Conservation (phyloP, 1,139 yeast genomes). For the Ogataea hybrid region DNA sequence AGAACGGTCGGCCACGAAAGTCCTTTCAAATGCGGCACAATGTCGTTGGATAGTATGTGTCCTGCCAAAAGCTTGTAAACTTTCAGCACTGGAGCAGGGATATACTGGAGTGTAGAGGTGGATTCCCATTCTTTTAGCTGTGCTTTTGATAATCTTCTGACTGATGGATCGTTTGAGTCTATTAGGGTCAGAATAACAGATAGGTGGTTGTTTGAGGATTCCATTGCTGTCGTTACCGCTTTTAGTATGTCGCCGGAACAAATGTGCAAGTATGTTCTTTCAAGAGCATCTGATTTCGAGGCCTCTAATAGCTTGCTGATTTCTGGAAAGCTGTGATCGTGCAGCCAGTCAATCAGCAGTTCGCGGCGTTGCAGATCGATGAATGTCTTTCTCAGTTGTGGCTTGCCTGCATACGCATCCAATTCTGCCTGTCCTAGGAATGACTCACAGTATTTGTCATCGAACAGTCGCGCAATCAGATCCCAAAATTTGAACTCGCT, state of each 20-base stretch:
- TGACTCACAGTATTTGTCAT: slow-evolving; percentile 33
- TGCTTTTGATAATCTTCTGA: slow-evolving; percentile 50
- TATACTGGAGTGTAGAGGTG: slow-evolving; percentile 37
- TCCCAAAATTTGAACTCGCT: slow-evolving; percentile 41
- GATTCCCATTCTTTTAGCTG: slow-evolving; percentile 69
- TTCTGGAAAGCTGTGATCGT: slow-evolving; percentile 45
- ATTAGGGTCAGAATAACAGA: slow-evolving; percentile 67
- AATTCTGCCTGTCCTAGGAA: slow-evolving; percentile 27
- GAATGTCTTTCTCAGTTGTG: slow-evolving; percentile 25
- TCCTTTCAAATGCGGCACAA: slow-evolving; percentile 38
- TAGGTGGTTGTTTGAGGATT: slow-evolving; percentile 61
- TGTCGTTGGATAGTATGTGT: slow-evolving; percentile 35
- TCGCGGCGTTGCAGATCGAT: slow-evolving; percentile 43
- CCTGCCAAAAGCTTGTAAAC: slow-evolving; percentile 70
- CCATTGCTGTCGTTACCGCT: slow-evolving; percentile 63
- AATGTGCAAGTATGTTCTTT: slow-evolving; percentile 50
- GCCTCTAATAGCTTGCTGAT: slow-evolving; percentile 34
- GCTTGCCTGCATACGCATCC: slow-evolving; percentile 29
- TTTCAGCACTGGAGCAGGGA: slow-evolving; percentile 54
- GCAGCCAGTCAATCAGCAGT: slow-evolving; percentile 58
- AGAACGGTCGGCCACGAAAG: slow-evolving; percentile 69
- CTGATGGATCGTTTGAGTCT: slow-evolving; percentile 64
- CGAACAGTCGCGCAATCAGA: slow-evolving; percentile 59
- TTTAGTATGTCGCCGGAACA: slow-evolving; percentile 55
- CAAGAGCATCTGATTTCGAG: slow-evolving; percentile 39